Conservation (phyloP, 768 basidiomycete genomes). For the Russula griseocarnosa region DNA sequence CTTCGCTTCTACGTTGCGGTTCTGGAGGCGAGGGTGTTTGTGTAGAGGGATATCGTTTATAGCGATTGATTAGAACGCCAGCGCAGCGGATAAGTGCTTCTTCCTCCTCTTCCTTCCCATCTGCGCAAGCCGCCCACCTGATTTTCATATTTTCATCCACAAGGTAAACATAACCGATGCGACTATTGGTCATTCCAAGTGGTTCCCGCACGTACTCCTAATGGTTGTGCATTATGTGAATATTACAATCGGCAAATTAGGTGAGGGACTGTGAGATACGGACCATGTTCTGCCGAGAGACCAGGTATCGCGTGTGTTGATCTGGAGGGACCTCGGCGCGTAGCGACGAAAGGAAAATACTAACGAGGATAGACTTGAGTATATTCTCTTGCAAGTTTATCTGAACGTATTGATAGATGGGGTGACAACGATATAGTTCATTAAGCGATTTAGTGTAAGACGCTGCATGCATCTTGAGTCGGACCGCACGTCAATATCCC, state of each 20-base stretch:
- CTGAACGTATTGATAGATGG: conserved; percentile 69
- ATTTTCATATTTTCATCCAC: conserved; percentile 82
- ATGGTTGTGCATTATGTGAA: background rate
- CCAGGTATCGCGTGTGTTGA: conserved; percentile 67
- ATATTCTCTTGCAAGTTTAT: conserved; percentile 94
- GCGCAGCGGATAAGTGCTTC: conserved; percentile 64
- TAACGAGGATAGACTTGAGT: conserved; percentile 86
- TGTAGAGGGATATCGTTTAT: conserved; percentile 34
- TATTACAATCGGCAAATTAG: background rate
- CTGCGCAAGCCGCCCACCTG: conserved; percentile 90
- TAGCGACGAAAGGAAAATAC: conserved; percentile 74
- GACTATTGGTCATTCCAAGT: conserved; percentile 83
- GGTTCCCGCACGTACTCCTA: conserved; percentile 67
- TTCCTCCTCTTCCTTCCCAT: conserved; percentile 71
- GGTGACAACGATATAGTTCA: conserved; percentile 47
- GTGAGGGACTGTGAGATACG: conserved; percentile 33
- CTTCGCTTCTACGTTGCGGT: background rate
- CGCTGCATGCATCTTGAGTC: conserved; percentile 66
- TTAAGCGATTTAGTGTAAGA: conserved; percentile 63
- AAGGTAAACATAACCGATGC: conserved; percentile 88
- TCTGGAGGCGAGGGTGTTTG: background rate
- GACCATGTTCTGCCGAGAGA: conserved; percentile 77
- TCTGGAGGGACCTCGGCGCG: conserved; percentile 59
- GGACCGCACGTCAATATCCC: background rate
- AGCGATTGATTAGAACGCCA: conserved; percentile 61